Percentiles rank a stretch among this genome's conserved stretches.
phyloP scores from a whole-genome alignment of 192 early-diverging fungal genomes.

The Coemansia umbellata region DNA sequence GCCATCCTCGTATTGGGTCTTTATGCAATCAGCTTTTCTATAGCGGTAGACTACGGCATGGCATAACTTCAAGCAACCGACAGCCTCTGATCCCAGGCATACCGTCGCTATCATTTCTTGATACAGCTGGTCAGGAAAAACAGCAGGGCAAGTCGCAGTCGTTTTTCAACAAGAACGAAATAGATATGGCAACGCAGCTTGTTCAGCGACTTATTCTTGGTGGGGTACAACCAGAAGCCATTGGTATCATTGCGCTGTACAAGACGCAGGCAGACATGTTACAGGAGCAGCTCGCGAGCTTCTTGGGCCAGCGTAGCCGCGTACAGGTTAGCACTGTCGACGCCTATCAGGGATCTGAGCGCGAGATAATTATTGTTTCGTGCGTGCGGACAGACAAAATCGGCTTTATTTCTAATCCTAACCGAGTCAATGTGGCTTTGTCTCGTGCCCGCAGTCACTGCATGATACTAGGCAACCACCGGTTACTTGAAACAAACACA shows the following conservation, averaged over 20 bases:
- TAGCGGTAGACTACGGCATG: slow-evolving; percentile 26
- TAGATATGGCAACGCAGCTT: slow-evolving; percentile 36
- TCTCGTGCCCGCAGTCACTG: slow-evolving; percentile 52
- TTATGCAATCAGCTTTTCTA: slow-evolving; percentile 52
- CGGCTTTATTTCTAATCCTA: slow-evolving; percentile 51
- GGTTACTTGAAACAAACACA: slow-evolving; percentile 30
- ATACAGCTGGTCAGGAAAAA: slow-evolving; percentile 37
- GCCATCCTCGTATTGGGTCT: slow-evolving; percentile 49
- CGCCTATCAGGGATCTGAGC: slow-evolving; percentile 58
- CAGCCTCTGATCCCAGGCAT: slow-evolving; percentile 24
- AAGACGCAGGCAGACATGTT: slow-evolving; percentile 45
- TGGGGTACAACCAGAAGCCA: slow-evolving; percentile 18
- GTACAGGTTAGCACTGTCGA: slow-evolving; percentile 55
- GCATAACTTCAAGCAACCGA: slow-evolving; percentile 18
- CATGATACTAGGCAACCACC: slow-evolving; percentile 25
- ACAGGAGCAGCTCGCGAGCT: slow-evolving; percentile 17
- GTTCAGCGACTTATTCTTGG: slow-evolving; percentile 15
- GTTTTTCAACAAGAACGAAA: slow-evolving; percentile 48
- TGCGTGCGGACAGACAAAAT: slow-evolving; percentile 48
- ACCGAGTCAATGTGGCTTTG: slow-evolving; percentile 54
- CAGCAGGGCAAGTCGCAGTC: slow-evolving; percentile 43
- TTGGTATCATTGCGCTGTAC: slow-evolving; percentile 51
- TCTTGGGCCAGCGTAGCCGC: slow-evolving; percentile 12
- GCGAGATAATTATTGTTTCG: slow-evolving; percentile 52
- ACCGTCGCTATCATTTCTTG: slow-evolving; percentile 46